A percentile compares a stretch with the other conserved stretches of the same genome.
These are phyloP conservation scores for Marasmius sp. DNA, from an alignment of 1,284 basidiomycete genomes.

Conservation along the genomic window DNA sequence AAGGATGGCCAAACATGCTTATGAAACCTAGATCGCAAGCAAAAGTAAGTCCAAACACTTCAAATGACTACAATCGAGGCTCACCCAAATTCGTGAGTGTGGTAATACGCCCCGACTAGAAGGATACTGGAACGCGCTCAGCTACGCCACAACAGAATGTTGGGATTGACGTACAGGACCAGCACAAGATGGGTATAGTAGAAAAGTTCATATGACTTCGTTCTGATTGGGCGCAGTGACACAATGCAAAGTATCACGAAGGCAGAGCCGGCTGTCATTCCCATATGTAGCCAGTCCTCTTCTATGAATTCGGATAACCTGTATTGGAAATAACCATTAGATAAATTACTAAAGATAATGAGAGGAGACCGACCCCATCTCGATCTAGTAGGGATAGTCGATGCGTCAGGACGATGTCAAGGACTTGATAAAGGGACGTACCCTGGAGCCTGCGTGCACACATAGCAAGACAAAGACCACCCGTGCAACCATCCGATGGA, in stretches of 20 bases:
- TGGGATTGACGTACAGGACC: conserved; percentile 34
- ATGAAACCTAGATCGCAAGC: background rate
- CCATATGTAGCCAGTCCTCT: conserved; percentile 37
- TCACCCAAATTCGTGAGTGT: conserved; percentile 29
- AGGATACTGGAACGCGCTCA: conserved; percentile 34
- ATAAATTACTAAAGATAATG: background rate
- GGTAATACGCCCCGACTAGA: conserved; percentile 40
- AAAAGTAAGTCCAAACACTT: background rate
- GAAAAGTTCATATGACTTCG: conserved; percentile 48
- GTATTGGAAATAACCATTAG: background rate
- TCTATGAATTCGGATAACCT: conserved; percentile 14
- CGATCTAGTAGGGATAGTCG: background rate
- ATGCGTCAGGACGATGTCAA: background rate
- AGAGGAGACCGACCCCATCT: background rate
- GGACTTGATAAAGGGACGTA: conserved; percentile 24
- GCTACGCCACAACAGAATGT: background rate
- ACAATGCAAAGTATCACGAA: conserved; percentile 39
- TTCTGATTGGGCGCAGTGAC: conserved; percentile 44
- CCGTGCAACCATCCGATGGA: conserved; percentile 55
- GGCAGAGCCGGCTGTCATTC: conserved; percentile 36
- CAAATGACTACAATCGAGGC: background rate
- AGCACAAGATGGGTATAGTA: conserved; percentile 39
- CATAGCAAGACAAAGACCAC: conserved; percentile 48
- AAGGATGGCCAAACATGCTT: conserved; percentile 55
- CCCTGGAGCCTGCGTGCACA: conserved; percentile 46